Evolutionary conservation across 495 filamentous ascomycete genomes (phyloP).

Genomic region (Daldinia childiae): DNA sequence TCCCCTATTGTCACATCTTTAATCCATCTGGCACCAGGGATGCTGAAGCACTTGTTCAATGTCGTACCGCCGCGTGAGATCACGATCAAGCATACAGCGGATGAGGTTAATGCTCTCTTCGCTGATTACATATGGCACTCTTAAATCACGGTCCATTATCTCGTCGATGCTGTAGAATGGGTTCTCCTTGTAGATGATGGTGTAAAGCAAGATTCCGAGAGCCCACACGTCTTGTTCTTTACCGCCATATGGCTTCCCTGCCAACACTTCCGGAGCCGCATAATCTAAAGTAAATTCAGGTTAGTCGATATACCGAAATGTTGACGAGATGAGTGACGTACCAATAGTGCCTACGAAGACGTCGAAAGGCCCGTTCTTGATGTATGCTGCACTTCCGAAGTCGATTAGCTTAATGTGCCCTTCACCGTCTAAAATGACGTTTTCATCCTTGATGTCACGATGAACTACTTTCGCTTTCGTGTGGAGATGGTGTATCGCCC

Average conservation of each 20-base stretch:
- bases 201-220: slow-evolving; percentile 96
- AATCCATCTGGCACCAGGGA: slow-evolving; percentile 70
- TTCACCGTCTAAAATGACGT: slow-evolving; percentile 94
- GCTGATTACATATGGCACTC: slow-evolving; percentile 90
- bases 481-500: slow-evolving; percentile 90
- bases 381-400: slow-evolving; percentile 97
- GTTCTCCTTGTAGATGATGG: slow-evolving; percentile 99
- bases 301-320: slow-evolving; percentile 8
- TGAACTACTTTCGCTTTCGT: slow-evolving; percentile 93
- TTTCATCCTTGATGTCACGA: slow-evolving; percentile 98
- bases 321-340: slow-evolving; percentile 56
- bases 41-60: slow-evolving; percentile 89
- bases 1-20: slow-evolving; percentile 20
- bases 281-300: slow-evolving; percentile 72
- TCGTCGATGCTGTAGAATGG: slow-evolving; percentile 99
- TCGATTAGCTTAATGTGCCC: slow-evolving; percentile 97
- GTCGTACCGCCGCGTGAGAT: slow-evolving; percentile 80
- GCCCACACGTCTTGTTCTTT: slow-evolving; percentile 99
- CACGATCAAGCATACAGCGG: slow-evolving; percentile 86
- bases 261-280: slow-evolving; percentile 95
- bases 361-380: slow-evolving; percentile 97
- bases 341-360: slow-evolving; percentile 99
- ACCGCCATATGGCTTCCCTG: slow-evolving; percentile 89
- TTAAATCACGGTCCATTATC: slow-evolving; percentile 95
- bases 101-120: slow-evolving; percentile 92